Base-by-base conservation (phyloP, 148 eudicot species). In the Bassia scoparia region DNA sequence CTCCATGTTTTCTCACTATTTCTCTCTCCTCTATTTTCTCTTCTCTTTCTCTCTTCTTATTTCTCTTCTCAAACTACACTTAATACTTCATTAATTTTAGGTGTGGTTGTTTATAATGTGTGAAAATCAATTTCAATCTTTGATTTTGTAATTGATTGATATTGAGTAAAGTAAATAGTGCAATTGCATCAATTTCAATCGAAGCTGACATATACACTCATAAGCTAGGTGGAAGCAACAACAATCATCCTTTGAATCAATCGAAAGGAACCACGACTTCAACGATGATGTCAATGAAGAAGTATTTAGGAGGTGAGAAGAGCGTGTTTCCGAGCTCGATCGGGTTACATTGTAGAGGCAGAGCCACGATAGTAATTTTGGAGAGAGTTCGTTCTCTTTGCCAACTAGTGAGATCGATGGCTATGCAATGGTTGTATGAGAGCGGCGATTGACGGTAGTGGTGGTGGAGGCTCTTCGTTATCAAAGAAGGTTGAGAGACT, bases 351-450 rank as follows among this genome's bases (percentile, higher is more conserved):
- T 87, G 64, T 92, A 93, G 73, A 74, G 96, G 77, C 93, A 90
- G 72, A 88, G 96, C 43, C 87, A 96, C 33, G 98, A 94, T 53
- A 93, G 96, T 77, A 93, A 97, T 83, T 93, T 85, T 46, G 95
- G 83, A 9, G 98, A 89, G 82, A 89, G 98, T 76, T 90, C 98
- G 73, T 70, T 80, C 68, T 85, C 92, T 14, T 69, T 77, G 49
- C 81, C 82, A 50, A 79, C 79, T 11, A 73, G 78, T 65, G 84
- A 82, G 74, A 68, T 24, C 29, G 90, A 81, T 30, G 86, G 83
- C 3, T 74, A n/a, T n/a, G n/a, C n/a, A n/a, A 68, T 4, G 48
- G 76, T 31, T 48, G 76, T 31, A 29, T 68, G 76, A 83, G 79
- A 82, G 55, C 67, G 69, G 76, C 59, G 71, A 77, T 71, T 61